A percentile compares a stretch with the other conserved stretches of the same genome.
phyloP scores from a whole-genome alignment of 169 alveolate species.

The Blepharisma undulans region DNA sequence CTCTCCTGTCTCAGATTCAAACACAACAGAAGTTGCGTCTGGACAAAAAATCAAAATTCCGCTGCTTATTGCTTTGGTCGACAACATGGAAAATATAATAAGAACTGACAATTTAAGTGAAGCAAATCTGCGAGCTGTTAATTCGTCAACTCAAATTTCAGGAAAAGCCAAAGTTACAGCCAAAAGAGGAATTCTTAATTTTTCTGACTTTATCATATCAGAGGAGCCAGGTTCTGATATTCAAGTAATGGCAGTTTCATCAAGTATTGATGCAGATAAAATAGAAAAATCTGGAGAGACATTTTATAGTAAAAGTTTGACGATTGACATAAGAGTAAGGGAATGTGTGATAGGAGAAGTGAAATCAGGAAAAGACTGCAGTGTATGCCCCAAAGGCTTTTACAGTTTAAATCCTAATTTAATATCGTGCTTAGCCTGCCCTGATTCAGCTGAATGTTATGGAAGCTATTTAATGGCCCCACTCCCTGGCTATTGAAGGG shows the following conservation, averaged over 20 bases:
- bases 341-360: constrained; percentile 5
- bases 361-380: background rate
- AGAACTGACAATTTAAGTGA: background rate
- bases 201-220: background rate
- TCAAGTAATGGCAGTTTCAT: background rate
- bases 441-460: constrained; percentile 3
- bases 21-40: background rate
- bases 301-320: background rate
- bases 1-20: too few species aligned
- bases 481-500: background rate
- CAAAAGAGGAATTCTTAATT: background rate
- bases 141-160: background rate
- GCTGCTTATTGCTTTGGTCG: background rate
- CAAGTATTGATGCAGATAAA: background rate
- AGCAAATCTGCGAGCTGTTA: background rate
- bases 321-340: background rate
- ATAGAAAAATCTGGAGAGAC: background rate
- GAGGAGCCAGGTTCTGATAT: background rate
- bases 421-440: background rate
- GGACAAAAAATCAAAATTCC: background rate
- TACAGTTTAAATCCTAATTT: background rate
- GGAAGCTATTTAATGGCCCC: background rate
- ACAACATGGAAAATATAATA: background rate
- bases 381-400: background rate
- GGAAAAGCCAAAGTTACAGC: background rate